These are phyloP conservation scores for Sparassis latifolia DNA, from an alignment of 1,284 basidiomycete species.

Conservation along the genomic window DNA sequence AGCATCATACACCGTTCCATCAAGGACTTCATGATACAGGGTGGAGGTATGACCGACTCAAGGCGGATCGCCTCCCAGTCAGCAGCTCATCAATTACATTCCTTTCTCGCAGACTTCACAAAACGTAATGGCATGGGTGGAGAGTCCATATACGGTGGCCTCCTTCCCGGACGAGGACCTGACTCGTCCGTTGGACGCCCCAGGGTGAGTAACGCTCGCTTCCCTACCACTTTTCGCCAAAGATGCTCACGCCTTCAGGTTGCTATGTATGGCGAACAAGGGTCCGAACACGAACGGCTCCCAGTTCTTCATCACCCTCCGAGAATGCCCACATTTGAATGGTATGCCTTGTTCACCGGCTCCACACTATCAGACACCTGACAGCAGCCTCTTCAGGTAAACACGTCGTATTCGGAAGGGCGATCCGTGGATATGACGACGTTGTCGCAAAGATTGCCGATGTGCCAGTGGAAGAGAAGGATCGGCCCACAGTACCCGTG, in stretches of 20 bases:
- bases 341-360: conserved; percentile 27
- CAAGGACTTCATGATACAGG: conserved; percentile 85
- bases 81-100: not conserved
- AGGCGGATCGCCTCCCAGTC: not conserved
- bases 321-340: conserved; percentile 65
- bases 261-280: conserved; percentile 81
- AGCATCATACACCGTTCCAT: conserved; percentile 78
- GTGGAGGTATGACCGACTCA: conserved; percentile 46
- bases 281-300: conserved; percentile 77
- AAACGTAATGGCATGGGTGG: conserved; percentile 80
- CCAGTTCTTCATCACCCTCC: conserved; percentile 80
- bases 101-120: conserved; percentile 49
- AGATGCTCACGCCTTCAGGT: conserved; percentile 24
- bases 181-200: conserved; percentile 53
- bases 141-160: conserved; percentile 71
- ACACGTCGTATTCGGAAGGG: conserved; percentile 73
- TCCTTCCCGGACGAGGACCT: conserved; percentile 77
- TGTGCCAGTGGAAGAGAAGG: conserved; percentile 60
- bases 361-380: not conserved
- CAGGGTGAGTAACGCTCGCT: conserved; percentile 35
- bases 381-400: conserved; percentile 39
- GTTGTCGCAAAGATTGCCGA: conserved; percentile 48
- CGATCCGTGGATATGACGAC: conserved; percentile 57
- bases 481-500: conserved; percentile 66
- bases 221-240: not conserved